Conservation (phyloP, 805 yeast species). For the Sugiyamaella valdiviana region DNA sequence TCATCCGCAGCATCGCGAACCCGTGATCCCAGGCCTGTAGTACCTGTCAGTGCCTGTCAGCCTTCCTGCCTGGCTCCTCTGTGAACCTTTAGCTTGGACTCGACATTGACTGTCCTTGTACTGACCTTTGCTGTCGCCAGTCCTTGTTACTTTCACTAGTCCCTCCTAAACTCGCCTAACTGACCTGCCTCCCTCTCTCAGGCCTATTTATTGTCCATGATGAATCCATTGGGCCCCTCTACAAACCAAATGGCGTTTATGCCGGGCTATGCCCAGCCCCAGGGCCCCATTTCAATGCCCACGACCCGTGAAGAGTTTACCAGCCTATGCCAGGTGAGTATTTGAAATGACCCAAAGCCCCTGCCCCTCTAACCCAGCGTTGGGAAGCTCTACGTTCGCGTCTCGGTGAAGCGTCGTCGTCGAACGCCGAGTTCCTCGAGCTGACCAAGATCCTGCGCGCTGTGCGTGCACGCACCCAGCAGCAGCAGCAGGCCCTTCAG, state of each 20-base stretch:
- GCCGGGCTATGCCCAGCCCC: neutral
- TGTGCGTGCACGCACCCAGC: conserved; percentile 34
- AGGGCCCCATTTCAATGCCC: conserved; percentile 11
- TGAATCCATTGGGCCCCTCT: neutral
- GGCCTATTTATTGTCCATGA: neutral
- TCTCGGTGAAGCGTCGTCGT: conserved; percentile 43
- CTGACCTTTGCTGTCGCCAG: neutral
- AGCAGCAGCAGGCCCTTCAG: conserved; percentile 24
- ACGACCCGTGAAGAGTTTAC: conserved; percentile 24
- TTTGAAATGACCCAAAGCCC: neutral
- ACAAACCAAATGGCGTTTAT: neutral
- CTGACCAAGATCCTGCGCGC: conserved; percentile 46
- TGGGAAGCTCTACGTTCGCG: conserved; percentile 53
- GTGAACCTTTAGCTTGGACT: neutral
- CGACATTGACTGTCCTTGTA: neutral
- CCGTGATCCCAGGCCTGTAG: too few relatives aligned
- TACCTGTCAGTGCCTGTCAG: too few relatives aligned
- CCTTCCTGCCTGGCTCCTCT: neutral
- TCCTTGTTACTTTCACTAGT: too few relatives aligned
- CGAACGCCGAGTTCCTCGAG: conserved; percentile 53
- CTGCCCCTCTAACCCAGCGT: conserved; percentile 32
- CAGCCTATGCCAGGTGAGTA: conserved; percentile 21
- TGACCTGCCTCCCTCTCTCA: too few relatives aligned
- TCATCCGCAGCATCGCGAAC: too few relatives aligned
- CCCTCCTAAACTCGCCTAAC: too few relatives aligned